Evolutionary conservation across 2,329 filamentous ascomycete genomes (phyloP).

Genomic region (Sporothrix mexicana): DNA sequence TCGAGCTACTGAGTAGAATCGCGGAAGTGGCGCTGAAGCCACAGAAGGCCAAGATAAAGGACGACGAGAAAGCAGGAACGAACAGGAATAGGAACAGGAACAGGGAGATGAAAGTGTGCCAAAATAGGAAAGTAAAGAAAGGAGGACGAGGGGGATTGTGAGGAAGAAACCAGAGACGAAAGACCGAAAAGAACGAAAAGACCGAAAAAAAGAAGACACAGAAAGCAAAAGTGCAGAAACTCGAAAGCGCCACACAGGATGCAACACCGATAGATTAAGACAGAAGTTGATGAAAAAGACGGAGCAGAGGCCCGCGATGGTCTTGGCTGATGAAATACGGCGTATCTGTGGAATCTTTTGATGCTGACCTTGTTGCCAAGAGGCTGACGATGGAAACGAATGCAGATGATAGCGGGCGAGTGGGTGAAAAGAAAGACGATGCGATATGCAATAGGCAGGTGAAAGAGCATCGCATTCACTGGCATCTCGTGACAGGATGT

Average conservation of each 20-base stretch:
- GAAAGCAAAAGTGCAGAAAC: not conserved
- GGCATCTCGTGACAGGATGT: not conserved
- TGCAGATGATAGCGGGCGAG: not conserved
- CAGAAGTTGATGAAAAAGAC: not conserved
- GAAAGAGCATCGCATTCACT: no score
- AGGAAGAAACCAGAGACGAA: not conserved
- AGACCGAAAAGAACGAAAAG: not conserved
- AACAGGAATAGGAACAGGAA: not conserved
- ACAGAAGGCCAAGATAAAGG: not conserved
- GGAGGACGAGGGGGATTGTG: not conserved
- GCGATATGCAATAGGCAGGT: no score
- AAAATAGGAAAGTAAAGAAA: not conserved
- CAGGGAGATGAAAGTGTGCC: not conserved
- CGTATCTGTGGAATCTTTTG: not conserved
- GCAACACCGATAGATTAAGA: conserved; percentile 4
- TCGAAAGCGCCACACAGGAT: not conserved
- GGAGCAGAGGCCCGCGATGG: not conserved
- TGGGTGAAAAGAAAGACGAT: not conserved
- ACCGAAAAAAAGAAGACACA: not conserved
- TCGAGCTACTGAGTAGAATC: conserved; percentile 18
- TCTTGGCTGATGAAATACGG: not conserved
- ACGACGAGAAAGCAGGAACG: not conserved
- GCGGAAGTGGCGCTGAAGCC: not conserved
- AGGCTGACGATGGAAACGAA: not conserved
- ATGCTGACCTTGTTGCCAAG: not conserved